Evolutionary conservation across 176 grass and related monocot genomes (phyloP).

Genomic region (Hordeum vulgare): MorexV3_pseudomolecules_assembly NC_058518.1:422272513-422273012

Average conservation of each 20-base stretch:
- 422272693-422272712: neutral
- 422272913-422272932: neutral
- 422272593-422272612: slow-evolving; percentile 42
- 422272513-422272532: neutral
- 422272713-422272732: neutral
- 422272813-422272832: neutral
- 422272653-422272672: slow-evolving; percentile 65
- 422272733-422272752: neutral
- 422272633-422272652: slow-evolving; percentile 68
- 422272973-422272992: neutral
- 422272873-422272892: no score
- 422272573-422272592: neutral
- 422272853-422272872: neutral
- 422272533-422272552: neutral
- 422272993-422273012: neutral
- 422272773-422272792: neutral
- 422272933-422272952: no score
- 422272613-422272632: slow-evolving; percentile 53
- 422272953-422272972: neutral
- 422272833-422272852: neutral
- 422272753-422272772: neutral
- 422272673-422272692: slow-evolving; percentile 46
- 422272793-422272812: neutral
- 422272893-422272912: no score
- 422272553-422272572: neutral